Base-by-base conservation (phyloP, 108 stramenopile species). In the Seminavis robusta region DNA sequence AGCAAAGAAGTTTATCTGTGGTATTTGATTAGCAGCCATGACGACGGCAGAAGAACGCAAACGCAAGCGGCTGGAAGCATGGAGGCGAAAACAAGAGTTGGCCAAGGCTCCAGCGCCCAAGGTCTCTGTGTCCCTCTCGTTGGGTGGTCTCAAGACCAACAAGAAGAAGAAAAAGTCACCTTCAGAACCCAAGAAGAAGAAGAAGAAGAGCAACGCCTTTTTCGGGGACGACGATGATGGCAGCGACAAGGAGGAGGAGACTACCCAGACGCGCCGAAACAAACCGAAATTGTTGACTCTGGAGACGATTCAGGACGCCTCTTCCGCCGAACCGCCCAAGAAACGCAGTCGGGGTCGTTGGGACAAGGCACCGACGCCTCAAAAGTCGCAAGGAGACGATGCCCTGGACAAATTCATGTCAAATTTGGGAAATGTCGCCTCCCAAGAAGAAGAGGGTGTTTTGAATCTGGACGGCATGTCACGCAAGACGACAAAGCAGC, bases 331-430 rank as follows among this genome's bases (percentile, higher is more conserved):
- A 0, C 20, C 27, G 9, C 5, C 24, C n/a, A 16, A 17, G 56
- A 17, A 8, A 42, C 34, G 20, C 19, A 15, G 16, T 16, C 38
- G 52, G 25, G 9, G 27, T 11, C 19, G 50, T 28, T 30, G 56
- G 50, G 26, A 30, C 25, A 17, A 26, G 53, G 17, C 20, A 55
- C 15, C 45, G 43, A 39, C 27, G 27, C 6, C 42, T 15, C 47
- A 29, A 37, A 50, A 64, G 52, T 72, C 42, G 27, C 63, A 38
- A 50, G 61, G 72, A 4, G 63, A 73, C 5, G 90, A 92, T 71
- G 79, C 82, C 30, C 72, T 92, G 20, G 90, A 92, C 54, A 66
- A 73, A 16, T 92, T 92, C 69, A 92, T 92, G 90, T 79, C 84
- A 47, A 80, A 83, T 52, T 67, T 74, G 64, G 84, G 79, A 2